A percentile compares a stretch with the other conserved stretches of the same genome.
These are phyloP conservation scores for Pulveroboletus sp. DNA, from an alignment of 768 basidiomycete species.

Conservation along the genomic window DNA sequence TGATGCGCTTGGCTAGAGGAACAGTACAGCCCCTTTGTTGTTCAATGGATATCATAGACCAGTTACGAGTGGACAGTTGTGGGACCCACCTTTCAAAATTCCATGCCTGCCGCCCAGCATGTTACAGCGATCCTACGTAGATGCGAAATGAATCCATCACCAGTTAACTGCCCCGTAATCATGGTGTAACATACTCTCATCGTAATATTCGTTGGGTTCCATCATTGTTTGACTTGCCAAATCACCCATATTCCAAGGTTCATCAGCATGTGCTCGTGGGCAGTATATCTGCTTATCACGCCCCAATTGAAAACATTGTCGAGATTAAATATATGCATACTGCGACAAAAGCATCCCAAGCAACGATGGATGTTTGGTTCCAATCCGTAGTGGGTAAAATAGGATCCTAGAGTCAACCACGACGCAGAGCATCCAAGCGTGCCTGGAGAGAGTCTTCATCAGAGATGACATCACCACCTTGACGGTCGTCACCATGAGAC, in stretches of 20 bases:
- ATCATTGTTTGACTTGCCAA: too few relatives aligned
- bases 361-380: slow-evolving; percentile 4
- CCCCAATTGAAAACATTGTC: neutral
- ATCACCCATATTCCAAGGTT: too few relatives aligned
- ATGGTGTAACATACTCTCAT: too few relatives aligned
- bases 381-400: slow-evolving; percentile 8
- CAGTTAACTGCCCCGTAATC: too few relatives aligned
- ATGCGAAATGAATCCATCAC: too few relatives aligned
- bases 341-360: neutral
- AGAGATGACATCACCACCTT: slow-evolving; percentile 41
- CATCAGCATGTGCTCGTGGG: neutral
- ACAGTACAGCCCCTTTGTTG: neutral
- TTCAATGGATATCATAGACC: neutral
- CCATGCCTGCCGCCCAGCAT: too few relatives aligned
- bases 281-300: neutral
- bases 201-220: too few relatives aligned
- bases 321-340: slow-evolving; percentile 2
- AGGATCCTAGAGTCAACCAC: slow-evolving; percentile 41
- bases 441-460: slow-evolving; percentile 96
- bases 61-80: too few relatives aligned
- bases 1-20: too few relatives aligned
- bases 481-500: slow-evolving; percentile 37
- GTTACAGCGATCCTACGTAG: too few relatives aligned
- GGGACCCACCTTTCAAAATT: too few relatives aligned
- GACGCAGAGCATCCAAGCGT: slow-evolving; percentile 82